These are phyloP conservation scores for Quercus lobata DNA, from an alignment of 331 rosid species.

Conservation along the genomic window DNA sequence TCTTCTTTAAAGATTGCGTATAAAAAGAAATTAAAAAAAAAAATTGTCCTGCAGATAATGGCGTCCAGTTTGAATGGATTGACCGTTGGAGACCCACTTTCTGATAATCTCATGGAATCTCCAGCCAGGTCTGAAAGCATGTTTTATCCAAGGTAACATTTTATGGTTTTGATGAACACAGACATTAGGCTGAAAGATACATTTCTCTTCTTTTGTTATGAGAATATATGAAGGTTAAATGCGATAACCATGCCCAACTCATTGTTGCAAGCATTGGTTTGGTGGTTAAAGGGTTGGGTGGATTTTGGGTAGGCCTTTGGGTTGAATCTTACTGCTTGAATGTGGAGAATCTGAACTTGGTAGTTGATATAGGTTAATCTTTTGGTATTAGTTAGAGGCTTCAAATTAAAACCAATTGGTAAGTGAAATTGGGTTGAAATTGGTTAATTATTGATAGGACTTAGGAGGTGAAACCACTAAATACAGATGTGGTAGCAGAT, in stretches of 20 bases:
- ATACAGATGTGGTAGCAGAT: not conserved
- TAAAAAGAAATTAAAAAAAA: too few relatives aligned
- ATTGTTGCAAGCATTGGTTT: not conserved
- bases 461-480: not conserved
- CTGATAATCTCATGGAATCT: conserved; percentile 94
- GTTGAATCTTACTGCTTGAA: not conserved
- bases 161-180: not conserved
- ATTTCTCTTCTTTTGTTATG: not conserved
- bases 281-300: not conserved
- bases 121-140: conserved; percentile 87
- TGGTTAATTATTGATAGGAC: not conserved
- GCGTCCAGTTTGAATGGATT: conserved; percentile 97
- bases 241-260: not conserved
- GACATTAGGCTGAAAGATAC: not conserved
- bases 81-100: conserved; percentile 91
- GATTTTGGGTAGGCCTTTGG: not conserved
- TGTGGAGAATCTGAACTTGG: not conserved
- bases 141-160: conserved; percentile 63
- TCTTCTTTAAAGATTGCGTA: not conserved
- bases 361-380: not conserved
- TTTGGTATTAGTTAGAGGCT: not conserved
- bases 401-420: not conserved
- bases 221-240: too few relatives aligned
- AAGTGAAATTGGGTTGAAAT: not conserved
- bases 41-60: conserved; percentile 57